Evolutionary conservation across 139 green algal genomes (phyloP).

Genomic region (Coelastrella sp.): DNA sequence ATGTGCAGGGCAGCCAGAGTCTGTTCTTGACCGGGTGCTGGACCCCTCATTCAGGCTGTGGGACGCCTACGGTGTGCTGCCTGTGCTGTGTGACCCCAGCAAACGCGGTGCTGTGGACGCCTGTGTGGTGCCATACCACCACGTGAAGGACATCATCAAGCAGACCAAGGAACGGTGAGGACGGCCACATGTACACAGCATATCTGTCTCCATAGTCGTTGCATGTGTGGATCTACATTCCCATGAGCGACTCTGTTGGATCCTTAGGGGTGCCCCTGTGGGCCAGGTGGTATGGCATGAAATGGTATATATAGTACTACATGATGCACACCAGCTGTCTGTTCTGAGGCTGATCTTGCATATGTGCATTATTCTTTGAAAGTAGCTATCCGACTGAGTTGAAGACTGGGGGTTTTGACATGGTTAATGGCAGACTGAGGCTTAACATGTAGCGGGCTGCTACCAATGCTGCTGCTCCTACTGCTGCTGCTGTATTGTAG

Average conservation of each 20-base stretch:
- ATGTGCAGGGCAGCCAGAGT: conserved; percentile 39
- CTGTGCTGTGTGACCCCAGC: conserved; percentile 26
- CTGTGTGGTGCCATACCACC: conserved; percentile 27
- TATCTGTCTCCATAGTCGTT: not conserved
- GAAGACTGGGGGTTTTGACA: no score
- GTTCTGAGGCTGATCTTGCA: no score
- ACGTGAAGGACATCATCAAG: conserved; percentile 46
- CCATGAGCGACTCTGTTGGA: not conserved
- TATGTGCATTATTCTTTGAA: not conserved
- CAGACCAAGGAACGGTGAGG: conserved; percentile 35
- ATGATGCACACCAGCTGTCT: no score
- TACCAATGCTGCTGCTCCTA: not conserved
- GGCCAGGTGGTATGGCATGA: no score
- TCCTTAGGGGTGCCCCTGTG: not conserved
- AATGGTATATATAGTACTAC: no score
- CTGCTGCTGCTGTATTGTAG: not conserved
- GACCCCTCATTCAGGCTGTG: conserved; percentile 47
- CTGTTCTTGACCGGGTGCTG: conserved; percentile 14
- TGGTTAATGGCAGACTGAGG: no score
- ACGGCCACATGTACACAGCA: not conserved
- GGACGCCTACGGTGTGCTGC: conserved; percentile 48
- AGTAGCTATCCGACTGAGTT: no score
- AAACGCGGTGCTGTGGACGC: conserved; percentile 7
- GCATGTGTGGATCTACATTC: not conserved
- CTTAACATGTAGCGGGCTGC: no score